phyloP scores from a whole-genome alignment of 257 asterid genomes.

The Forsythia viridissima region DNA sequence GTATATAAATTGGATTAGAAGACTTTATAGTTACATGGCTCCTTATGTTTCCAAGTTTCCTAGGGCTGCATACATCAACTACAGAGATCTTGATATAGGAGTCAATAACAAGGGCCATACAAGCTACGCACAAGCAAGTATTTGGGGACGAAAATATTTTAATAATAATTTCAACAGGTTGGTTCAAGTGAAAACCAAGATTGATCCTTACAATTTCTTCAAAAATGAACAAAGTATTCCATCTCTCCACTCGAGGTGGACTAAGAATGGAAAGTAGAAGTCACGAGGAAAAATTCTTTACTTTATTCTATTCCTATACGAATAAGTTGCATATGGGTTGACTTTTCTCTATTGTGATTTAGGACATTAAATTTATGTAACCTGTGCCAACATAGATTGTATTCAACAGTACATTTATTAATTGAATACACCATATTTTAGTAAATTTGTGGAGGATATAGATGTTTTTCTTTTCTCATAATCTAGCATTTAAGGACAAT shows the following conservation, averaged over 20 bases:
- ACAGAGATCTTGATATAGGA: slow-evolving; percentile 44
- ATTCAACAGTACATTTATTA: too few relatives aligned
- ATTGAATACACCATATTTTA: too few relatives aligned
- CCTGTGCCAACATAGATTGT: too few relatives aligned
- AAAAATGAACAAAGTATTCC: slow-evolving; percentile 47
- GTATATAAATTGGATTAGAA: slow-evolving; percentile 31
- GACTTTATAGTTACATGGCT: slow-evolving; percentile 29
- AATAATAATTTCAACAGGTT: slow-evolving; percentile 31
- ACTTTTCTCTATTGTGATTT: too few relatives aligned
- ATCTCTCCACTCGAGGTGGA: slow-evolving; percentile 7
- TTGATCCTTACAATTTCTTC: slow-evolving; percentile 36
- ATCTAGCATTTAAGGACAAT: too few relatives aligned
- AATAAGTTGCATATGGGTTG: too few relatives aligned
- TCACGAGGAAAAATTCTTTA: too few relatives aligned
- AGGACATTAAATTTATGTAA: too few relatives aligned
- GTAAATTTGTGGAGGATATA: too few relatives aligned
- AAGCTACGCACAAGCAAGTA: slow-evolving; percentile 32
- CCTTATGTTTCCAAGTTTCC: slow-evolving; percentile 39
- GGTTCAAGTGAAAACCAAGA: slow-evolving; percentile 23
- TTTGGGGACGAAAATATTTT: slow-evolving; percentile 41
- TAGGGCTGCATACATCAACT: slow-evolving; percentile 34
- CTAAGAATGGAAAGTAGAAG: too few relatives aligned
- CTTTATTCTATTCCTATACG: too few relatives aligned
- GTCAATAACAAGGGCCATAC: slow-evolving; percentile 23
- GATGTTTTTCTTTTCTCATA: too few relatives aligned